Percentiles rank a stretch among this genome's conserved stretches.
These are phyloP conservation scores for Pythium dissotocum DNA, from an alignment of 352 stramenopile species.

Conservation along the genomic window DNA sequence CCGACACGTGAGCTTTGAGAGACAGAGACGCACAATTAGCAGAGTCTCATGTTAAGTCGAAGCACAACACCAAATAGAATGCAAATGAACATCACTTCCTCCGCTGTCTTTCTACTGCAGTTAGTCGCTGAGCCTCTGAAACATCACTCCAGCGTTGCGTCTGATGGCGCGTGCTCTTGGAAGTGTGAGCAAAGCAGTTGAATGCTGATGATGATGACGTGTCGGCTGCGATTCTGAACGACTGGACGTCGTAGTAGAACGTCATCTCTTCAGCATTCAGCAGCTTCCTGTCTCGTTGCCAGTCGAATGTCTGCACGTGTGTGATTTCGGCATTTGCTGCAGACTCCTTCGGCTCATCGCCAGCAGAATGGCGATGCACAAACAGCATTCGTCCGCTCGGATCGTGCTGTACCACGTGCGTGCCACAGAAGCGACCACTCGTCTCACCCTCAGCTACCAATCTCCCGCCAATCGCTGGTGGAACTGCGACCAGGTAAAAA, in stretches of 20 bases:
- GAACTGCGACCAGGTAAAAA: conserved; percentile 27
- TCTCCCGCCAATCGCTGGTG: conserved; percentile 14
- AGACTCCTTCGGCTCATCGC: background rate
- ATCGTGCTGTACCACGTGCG: conserved; percentile 31
- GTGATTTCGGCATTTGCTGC: background rate
- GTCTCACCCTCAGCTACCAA: background rate
- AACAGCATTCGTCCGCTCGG: conserved; percentile 21
- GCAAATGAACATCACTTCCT: background rate
- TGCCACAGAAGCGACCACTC: conserved; percentile 24
- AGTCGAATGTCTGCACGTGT: conserved; percentile 12
- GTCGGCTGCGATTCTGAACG: background rate
- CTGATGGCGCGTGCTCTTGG: background rate
- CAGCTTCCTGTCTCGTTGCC: background rate
- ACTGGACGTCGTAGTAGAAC: conserved; percentile 6
- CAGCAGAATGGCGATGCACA: conserved; percentile 14
- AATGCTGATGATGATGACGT: background rate
- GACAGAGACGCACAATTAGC: too few relatives aligned
- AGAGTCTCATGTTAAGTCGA: background rate
- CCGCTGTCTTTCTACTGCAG: background rate
- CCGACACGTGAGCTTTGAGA: too few relatives aligned
- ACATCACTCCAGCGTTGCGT: background rate
- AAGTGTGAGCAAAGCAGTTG: background rate
- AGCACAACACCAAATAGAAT: background rate
- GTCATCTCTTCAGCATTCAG: background rate
- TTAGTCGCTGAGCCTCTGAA: background rate